Conservation (phyloP, 139 green algal genomes). For the Desmodesmus armatus region DNA sequence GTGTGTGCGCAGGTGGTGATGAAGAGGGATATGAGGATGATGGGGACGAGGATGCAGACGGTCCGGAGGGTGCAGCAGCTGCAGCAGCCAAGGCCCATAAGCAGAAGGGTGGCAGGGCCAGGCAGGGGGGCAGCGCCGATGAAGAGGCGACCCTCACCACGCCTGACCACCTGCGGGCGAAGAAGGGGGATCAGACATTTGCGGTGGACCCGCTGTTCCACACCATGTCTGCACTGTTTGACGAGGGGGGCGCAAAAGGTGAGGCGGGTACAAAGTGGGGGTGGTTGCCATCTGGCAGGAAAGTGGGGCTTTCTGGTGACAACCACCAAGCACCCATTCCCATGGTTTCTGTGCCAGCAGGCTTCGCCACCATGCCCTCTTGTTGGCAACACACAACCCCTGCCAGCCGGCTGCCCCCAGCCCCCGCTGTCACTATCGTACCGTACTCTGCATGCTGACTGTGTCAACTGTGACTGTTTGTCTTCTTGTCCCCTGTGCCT, state of each 20-base stretch:
- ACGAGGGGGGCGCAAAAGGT: conserved; percentile 81
- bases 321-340: no score
- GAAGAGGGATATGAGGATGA: conserved; percentile 23
- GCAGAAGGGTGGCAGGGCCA: background rate
- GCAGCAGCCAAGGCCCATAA: conserved; percentile 34
- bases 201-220: conserved; percentile 87
- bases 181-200: conserved; percentile 83
- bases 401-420: no score
- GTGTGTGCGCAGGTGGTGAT: no score
- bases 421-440: no score
- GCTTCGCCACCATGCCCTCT: no score
- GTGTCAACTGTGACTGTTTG: no score
- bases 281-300: background rate
- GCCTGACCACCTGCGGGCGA: conserved; percentile 77
- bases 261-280: background rate
- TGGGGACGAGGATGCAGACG: background rate
- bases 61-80: conserved; percentile 1
- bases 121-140: conserved; percentile 57
- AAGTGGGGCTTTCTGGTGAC: background rate
- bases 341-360: no score
- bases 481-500: no score
- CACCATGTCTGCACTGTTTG: conserved; percentile 90
- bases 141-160: conserved; percentile 62
- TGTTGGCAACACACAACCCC: background rate
- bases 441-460: no score